These are phyloP conservation scores for Neonectria magnoliae DNA, from an alignment of 2,329 filamentous ascomycete species.

Conservation along the genomic window DNA sequence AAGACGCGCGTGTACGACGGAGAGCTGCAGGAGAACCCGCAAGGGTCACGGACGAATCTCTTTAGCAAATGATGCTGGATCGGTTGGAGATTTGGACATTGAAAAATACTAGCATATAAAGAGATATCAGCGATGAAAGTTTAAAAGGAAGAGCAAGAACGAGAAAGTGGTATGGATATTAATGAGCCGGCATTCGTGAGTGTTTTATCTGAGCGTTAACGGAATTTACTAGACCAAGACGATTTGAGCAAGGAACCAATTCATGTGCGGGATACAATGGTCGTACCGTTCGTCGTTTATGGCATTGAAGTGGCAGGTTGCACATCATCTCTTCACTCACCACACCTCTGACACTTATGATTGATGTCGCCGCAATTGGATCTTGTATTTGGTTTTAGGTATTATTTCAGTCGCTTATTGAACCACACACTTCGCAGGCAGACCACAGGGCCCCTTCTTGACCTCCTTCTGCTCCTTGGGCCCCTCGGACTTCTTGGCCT, in stretches of 20 bases:
- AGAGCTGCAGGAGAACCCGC: slow-evolving; percentile 50
- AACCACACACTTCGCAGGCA: slow-evolving; percentile 79
- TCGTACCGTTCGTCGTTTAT: neutral
- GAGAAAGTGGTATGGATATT: neutral
- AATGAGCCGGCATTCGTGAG: neutral
- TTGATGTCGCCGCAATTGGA: slow-evolving; percentile 20
- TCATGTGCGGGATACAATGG: neutral
- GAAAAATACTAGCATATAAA: slow-evolving; percentile 32
- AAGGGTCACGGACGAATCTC: slow-evolving; percentile 50
- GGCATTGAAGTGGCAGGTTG: neutral
- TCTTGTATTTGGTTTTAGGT: slow-evolving; percentile 27
- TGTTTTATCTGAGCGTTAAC: neutral
- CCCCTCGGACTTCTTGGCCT: slow-evolving; percentile 30
- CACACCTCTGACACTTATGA: neutral
- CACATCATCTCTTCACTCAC: neutral
- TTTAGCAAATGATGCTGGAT: slow-evolving; percentile 46
- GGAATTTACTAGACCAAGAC: neutral
- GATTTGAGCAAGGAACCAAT: neutral
- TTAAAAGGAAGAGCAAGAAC: neutral
- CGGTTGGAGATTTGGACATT: slow-evolving; percentile 46
- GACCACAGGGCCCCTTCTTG: slow-evolving; percentile 77
- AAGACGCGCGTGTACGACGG: slow-evolving; percentile 51
- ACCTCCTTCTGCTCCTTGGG: slow-evolving; percentile 53
- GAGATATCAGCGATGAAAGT: slow-evolving; percentile 23
- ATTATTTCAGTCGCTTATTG: slow-evolving; percentile 55